Base-by-base conservation (phyloP, 2,329 filamentous ascomycete genomes). In the Fusarium setosum region DNA sequence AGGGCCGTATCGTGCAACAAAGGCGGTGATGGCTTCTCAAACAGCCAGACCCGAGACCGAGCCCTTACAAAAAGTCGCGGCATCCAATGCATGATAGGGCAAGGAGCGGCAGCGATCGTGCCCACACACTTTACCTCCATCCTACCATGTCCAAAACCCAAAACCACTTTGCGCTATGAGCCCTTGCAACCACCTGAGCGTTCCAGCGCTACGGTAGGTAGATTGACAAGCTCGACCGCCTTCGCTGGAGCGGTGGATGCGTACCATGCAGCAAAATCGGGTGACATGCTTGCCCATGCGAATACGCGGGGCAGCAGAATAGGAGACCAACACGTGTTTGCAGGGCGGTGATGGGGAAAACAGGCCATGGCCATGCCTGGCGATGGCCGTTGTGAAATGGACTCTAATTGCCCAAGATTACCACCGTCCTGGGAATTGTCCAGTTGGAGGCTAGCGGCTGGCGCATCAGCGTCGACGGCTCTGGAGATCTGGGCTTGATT, bases 251-350 rank as follows among this genome's bases (percentile, higher is more conserved):
- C 38, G 47, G 38, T 56, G 59, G 40, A 49, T 62, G 45, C 41
- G 45, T 62, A 38, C 42, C 31, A 49, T 57, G 63, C 41, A 62
- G 51, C 41, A 52, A 24, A 58, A 70, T 72, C 64, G 63, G 56
- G 56, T 66, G 63, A 71, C 37, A 57, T 49, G 57, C 61, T 40
- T 24, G 42, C 42, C 20, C 42, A 26, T 18, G 26, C 26, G 42
- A 34, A 53, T 59, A 56, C 51, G 54, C 32, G 58, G 65, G 48
- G 34, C 32, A 52, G 56, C 49, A 67, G 54, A 61, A 70, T 51
- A 65, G 65, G 60, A 67, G 54, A 56, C 34, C 55, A 72, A 70
- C 69, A 71, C 63, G 59, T 72, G 59, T 70, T 70, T 57, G 54
- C 59, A 68, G 38, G 59, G 59, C 53, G 59, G 44, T 41, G 49